phyloP scores from a whole-genome alignment of 2,329 filamentous ascomycete species.

The Fusarium stilboides region DNA sequence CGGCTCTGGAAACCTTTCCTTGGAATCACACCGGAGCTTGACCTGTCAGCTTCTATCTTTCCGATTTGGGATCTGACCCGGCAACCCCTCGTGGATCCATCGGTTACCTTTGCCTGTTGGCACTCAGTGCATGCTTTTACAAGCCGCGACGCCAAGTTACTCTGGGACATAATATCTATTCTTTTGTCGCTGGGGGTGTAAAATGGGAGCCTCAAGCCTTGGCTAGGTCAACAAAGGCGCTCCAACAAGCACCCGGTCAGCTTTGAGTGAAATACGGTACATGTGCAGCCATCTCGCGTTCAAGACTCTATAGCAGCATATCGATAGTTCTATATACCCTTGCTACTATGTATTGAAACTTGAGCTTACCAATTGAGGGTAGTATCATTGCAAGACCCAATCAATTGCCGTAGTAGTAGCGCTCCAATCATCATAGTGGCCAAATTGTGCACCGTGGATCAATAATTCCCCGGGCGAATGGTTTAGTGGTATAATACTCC shows the following conservation, averaged over 20 bases:
- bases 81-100: too few species aligned
- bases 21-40: conserved; percentile 43
- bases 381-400: too few species aligned
- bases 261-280: not conserved
- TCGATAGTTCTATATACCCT: conserved; percentile 8
- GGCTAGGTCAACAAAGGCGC: not conserved
- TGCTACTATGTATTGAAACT: not conserved
- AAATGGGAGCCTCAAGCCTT: not conserved
- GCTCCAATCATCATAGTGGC: too few species aligned
- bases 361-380: not conserved
- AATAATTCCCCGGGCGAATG: not conserved
- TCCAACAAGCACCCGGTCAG: not conserved
- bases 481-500: not conserved
- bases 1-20: conserved; percentile 38
- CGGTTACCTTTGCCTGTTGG: conserved; percentile 33
- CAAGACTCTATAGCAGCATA: not conserved
- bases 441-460: accelerated
- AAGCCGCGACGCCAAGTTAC: conserved; percentile 9
- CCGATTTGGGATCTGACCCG: too few species aligned
- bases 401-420: too few species aligned
- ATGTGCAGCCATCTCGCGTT: not conserved
- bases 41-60: not conserved
- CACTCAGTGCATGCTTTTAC: conserved; percentile 37
- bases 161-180: not conserved
- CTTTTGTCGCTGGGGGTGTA: too few species aligned